A percentile compares a stretch with the other conserved stretches of the same genome.
Evolutionary conservation across 2,329 filamentous ascomycete species (phyloP).

Genomic region (Aspergillus quadricinctus): DNA sequence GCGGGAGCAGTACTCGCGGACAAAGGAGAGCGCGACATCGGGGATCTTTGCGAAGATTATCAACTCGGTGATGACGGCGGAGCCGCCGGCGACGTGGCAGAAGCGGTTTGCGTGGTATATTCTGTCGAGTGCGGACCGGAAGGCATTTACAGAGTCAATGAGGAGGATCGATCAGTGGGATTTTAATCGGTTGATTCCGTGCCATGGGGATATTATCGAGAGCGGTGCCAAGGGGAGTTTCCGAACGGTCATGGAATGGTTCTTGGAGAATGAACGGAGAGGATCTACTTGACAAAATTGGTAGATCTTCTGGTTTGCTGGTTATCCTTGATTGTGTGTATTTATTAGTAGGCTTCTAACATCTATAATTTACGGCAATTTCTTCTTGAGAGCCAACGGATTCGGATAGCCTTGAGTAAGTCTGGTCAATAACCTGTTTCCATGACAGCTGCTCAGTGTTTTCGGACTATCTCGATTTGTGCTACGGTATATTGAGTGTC

Average conservation of each 20-base stretch:
- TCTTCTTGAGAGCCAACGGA: not conserved
- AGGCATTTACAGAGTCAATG: slow-evolving; percentile 66
- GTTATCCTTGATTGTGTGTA: not conserved
- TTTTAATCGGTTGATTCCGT: slow-evolving; percentile 80
- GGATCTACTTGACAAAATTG: slow-evolving; percentile 5
- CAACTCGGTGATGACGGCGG: slow-evolving; percentile 52
- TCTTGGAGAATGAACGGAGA: slow-evolving; percentile 49
- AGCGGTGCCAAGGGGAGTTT: slow-evolving; percentile 69
- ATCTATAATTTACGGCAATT: not conserved
- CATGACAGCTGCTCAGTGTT: not conserved
- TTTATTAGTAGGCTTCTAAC: not conserved
- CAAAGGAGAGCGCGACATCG: slow-evolving; percentile 50
- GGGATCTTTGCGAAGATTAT: slow-evolving; percentile 59
- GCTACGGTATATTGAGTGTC: not conserved
- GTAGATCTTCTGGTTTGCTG: not conserved
- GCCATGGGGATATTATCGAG: slow-evolving; percentile 88
- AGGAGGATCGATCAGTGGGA: slow-evolving; percentile 72
- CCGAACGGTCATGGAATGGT: slow-evolving; percentile 76
- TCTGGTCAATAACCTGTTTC: not conserved
- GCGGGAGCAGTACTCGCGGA: slow-evolving; percentile 71
- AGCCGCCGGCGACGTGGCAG: slow-evolving; percentile 64
- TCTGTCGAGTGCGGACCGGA: slow-evolving; percentile 57
- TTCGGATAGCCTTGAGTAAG: not conserved
- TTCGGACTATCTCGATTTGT: not conserved
- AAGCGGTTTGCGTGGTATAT: slow-evolving; percentile 81